Base-by-base conservation (phyloP, 1,284 basidiomycete species). In the Kalmanozyma brasiliensis region DNA sequence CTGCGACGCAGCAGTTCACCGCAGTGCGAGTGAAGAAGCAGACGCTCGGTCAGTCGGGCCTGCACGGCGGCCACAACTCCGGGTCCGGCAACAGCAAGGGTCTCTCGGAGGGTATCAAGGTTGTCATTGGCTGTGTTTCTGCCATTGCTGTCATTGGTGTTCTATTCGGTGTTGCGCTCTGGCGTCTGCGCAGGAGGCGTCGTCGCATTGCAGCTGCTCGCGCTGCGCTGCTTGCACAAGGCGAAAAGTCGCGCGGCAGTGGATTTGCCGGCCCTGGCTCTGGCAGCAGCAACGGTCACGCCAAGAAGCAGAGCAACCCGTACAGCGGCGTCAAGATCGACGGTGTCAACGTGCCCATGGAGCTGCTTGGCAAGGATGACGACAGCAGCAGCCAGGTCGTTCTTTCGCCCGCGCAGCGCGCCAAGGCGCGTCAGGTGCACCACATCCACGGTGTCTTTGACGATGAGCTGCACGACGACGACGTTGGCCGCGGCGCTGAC, bases 11-110 rank as follows among this genome's bases (percentile, higher is more conserved):
- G 32, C 59, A 79, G 29, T 79, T 79, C 56, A 52, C 73, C 13
- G 65, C 70, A 11, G 77, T 79, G 17, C 67, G 77, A 16, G 55
- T 79, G 49, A 71, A 70, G 47, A 71, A 74, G 49, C 52, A 76
- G 53, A 58, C 46, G 19, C 66, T 79, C 23, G 76, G 76, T 16
- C 49, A 65, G 38, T 74, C 64, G 13, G 56, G 55, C 23, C 32
- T 66, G 20, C 48, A 59, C 36, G 59, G 55, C 14, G 49, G 53
- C 30, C 24, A 47, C 19, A 49, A 32, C 49, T 52, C 52, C 19
- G 43, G 42, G 36, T 57, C 65, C 1, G 57, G 55, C 23, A 49
- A 57, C 32, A 22, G 43, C 33, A 65, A 75, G 36, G 76, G 74
- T 8, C 60, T 73, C 11, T 74, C 71, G 38, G 72, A 64, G 29